Evolutionary conservation across 1,284 basidiomycete species (phyloP).

Genomic region (Cystobasidium pallidum): DNA sequence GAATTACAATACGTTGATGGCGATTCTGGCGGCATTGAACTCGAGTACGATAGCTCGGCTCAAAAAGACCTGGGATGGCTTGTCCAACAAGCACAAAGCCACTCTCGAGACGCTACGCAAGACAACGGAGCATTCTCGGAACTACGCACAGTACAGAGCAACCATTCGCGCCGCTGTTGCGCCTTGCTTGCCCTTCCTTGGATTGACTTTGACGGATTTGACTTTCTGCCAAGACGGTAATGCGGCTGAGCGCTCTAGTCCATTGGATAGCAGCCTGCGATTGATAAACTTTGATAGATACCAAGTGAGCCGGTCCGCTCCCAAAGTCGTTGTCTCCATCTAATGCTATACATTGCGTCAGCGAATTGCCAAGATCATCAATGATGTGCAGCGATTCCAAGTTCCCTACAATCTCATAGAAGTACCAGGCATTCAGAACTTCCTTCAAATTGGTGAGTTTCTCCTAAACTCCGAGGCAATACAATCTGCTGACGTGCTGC

Average conservation of each 20-base stretch:
- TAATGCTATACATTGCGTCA: too few species aligned
- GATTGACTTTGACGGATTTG: conserved; percentile 75
- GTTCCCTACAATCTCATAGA: conserved; percentile 77
- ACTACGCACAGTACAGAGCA: conserved; percentile 89
- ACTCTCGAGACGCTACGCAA: conserved; percentile 79
- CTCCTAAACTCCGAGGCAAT: neutral
- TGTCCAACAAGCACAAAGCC: conserved; percentile 79
- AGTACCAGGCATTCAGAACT: conserved; percentile 80
- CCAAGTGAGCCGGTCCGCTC: conserved; percentile 65
- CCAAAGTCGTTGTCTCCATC: neutral
- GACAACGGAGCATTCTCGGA: conserved; percentile 84
- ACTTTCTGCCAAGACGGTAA: conserved; percentile 97
- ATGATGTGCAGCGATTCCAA: conserved; percentile 92
- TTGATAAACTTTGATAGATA: conserved; percentile 85
- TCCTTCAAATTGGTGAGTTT: conserved; percentile 59
- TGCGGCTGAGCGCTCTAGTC: conserved; percentile 79
- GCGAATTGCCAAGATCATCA: conserved; percentile 83
- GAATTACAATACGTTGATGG: conserved; percentile 60
- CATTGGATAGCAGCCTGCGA: conserved; percentile 68
- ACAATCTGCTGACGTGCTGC: neutral
- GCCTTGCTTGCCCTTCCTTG: conserved; percentile 89
- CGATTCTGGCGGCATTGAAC: conserved; percentile 58
- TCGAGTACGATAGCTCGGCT: conserved; percentile 56
- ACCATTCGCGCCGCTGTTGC: conserved; percentile 67
- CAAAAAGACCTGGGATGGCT: conserved; percentile 64